These are phyloP conservation scores for Alternaria sp. DNA, from an alignment of 2,329 filamentous ascomycete species.

Conservation along the genomic window DNA sequence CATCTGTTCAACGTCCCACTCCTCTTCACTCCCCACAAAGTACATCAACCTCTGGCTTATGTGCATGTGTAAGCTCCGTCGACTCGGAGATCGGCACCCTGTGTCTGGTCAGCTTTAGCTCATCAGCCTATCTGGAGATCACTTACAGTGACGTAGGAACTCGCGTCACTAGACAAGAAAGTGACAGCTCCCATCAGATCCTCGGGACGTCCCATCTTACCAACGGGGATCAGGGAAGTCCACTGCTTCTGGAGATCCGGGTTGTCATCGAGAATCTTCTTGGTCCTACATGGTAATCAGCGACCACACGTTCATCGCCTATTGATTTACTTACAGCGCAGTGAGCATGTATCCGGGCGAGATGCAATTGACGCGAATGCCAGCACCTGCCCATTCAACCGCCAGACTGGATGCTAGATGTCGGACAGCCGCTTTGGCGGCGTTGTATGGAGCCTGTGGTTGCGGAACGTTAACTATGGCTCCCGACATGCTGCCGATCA, in stretches of 20 bases:
- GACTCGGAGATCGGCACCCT: slow-evolving; percentile 78
- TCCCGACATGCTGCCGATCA: slow-evolving; percentile 96
- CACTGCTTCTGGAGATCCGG: slow-evolving; percentile 88
- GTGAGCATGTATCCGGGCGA: slow-evolving; percentile 97
- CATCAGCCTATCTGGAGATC: background rate
- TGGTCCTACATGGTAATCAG: slow-evolving; percentile 67
- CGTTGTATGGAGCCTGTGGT: slow-evolving; percentile 92
- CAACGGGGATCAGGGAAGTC: slow-evolving; percentile 90
- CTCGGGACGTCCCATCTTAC: slow-evolving; percentile 90
- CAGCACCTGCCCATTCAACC: slow-evolving; percentile 89
- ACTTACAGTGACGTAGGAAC: slow-evolving; percentile 50
- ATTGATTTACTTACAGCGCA: slow-evolving; percentile 71
- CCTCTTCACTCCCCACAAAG: background rate
- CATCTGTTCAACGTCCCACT: background rate
- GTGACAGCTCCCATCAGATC: slow-evolving; percentile 94
- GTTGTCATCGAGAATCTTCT: slow-evolving; percentile 94
- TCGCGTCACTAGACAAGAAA: slow-evolving; percentile 82
- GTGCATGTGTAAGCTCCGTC: slow-evolving; percentile 91
- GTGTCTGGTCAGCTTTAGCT: slow-evolving; percentile 35
- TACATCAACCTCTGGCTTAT: slow-evolving; percentile 42
- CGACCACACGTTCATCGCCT: background rate
- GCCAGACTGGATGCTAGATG: slow-evolving; percentile 88
- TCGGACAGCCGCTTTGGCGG: slow-evolving; percentile 88
- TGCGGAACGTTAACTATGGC: slow-evolving; percentile 95
- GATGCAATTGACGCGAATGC: slow-evolving; percentile 94